Evolutionary conservation across 345 rosid genomes (phyloP).

Genomic region (Isatis tinctoria): DNA sequence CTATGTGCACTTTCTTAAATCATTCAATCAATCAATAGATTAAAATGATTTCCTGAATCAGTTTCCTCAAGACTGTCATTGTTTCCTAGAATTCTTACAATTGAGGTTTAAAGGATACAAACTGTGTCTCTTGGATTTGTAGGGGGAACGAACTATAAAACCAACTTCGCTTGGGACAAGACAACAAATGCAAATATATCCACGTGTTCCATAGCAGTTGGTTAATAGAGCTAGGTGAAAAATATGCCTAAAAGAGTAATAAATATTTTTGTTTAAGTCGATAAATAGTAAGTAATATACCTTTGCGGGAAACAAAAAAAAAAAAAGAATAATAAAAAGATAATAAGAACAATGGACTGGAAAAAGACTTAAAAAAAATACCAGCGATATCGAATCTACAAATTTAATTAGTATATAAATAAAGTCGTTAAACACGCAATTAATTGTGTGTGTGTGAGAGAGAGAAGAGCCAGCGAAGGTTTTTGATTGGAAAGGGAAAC

Average conservation of each 20-base stretch:
- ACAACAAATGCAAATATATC: neutral
- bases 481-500: slow-evolving; percentile 1
- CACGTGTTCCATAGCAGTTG: neutral
- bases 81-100: neutral
- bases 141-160: neutral
- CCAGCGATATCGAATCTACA: slow-evolving; percentile 4
- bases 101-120: neutral
- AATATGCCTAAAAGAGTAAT: neutral
- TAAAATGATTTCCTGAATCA: neutral
- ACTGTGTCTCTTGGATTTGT: neutral
- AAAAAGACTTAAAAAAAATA: neutral
- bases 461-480: slow-evolving; percentile 23
- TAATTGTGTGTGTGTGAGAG: neutral
- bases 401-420: neutral
- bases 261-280: neutral
- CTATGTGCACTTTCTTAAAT: neutral
- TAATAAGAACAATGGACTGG: neutral
- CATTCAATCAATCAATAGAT: neutral
- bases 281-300: neutral
- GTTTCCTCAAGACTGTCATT: neutral
- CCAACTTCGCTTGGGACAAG: neutral
- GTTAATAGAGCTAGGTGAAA: neutral
- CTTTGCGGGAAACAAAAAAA: neutral
- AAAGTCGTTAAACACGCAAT: slow-evolving; percentile 18
- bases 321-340: neutral